These are phyloP conservation scores for Exophiala alcalophila DNA, from an alignment of 2,329 filamentous ascomycete species.

Conservation along the genomic window DNA sequence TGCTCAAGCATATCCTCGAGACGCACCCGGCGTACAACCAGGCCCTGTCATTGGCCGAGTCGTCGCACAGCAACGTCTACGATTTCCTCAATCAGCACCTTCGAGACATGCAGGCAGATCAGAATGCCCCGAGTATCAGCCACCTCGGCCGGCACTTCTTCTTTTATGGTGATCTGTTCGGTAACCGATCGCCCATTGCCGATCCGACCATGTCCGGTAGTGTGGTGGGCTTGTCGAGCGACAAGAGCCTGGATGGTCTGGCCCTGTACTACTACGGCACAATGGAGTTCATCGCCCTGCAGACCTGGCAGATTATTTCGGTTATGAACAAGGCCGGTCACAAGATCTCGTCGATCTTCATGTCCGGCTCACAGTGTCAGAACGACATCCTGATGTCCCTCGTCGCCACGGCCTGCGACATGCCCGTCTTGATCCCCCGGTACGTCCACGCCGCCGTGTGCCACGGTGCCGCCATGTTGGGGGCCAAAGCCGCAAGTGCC, in stretches of 20 bases:
- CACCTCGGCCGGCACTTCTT: constrained; percentile 93
- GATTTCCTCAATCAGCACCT: constrained; percentile 91
- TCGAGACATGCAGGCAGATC: constrained; percentile 67
- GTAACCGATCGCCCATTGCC: constrained; percentile 90
- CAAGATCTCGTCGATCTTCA: constrained; percentile 88
- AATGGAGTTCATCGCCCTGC: constrained; percentile 96
- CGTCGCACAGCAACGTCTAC: constrained; percentile 84
- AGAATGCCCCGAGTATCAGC: constrained; percentile 70
- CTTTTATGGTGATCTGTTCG: constrained; percentile 97
- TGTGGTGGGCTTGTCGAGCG: constrained; percentile 79
- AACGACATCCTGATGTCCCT: constrained; percentile 89
- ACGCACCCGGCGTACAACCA: constrained; percentile 88
- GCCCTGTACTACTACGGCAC: constrained; percentile 92
- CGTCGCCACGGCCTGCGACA: constrained; percentile 82
- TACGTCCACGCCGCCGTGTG: constrained; percentile 96
- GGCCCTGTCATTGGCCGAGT: constrained; percentile 73
- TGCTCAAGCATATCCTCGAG: constrained; percentile 90
- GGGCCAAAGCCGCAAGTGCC: constrained; percentile 90
- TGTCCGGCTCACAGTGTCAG: constrained; percentile 97
- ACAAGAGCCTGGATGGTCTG: constrained; percentile 82
- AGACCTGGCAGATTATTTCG: constrained; percentile 92
- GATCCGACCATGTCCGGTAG: constrained; percentile 91
- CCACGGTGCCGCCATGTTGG: constrained; percentile 97
- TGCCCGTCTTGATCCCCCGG: constrained; percentile 88
- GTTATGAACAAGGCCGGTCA: constrained; percentile 91